Conservation (phyloP, 805 yeast species). For the Ogataea dorogensis region DNA sequence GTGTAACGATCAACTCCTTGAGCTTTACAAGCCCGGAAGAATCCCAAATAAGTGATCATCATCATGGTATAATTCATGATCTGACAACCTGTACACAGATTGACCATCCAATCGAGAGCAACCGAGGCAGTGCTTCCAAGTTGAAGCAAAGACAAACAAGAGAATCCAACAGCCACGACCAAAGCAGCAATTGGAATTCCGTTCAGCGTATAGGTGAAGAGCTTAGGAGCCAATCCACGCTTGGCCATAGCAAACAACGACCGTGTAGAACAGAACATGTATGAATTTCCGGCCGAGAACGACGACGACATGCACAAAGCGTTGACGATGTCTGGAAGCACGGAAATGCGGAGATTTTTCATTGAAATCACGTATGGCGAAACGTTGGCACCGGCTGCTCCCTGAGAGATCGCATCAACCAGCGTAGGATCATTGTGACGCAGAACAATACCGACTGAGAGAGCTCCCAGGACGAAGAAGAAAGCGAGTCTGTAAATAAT, state of each 20-base stretch:
- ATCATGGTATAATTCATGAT: conserved; percentile 30
- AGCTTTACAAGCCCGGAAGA: conserved; percentile 57
- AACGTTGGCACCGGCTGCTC: conserved; percentile 74
- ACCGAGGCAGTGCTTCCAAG: conserved; percentile 33
- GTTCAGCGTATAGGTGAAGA: conserved; percentile 57
- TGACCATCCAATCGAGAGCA: conserved; percentile 34
- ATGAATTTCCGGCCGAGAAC: conserved; percentile 82
- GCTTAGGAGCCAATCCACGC: conserved; percentile 69
- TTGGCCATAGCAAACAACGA: conserved; percentile 68
- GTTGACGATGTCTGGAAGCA: conserved; percentile 75
- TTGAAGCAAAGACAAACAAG: conserved; percentile 35
- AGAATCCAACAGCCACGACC: conserved; percentile 32
- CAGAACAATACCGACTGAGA: conserved; percentile 75
- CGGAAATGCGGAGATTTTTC: conserved; percentile 62
- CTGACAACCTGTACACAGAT: conserved; percentile 33
- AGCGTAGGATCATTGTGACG: conserved; percentile 65
- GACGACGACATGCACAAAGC: conserved; percentile 73
- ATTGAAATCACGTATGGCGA: conserved; percentile 85
- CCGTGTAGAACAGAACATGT: conserved; percentile 67
- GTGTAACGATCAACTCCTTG: conserved; percentile 49
- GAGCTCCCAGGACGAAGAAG: conserved; percentile 69
- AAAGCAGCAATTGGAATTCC: conserved; percentile 52
- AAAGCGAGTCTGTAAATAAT: conserved; percentile 67
- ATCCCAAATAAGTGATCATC: conserved; percentile 55
- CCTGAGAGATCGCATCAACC: conserved; percentile 53